Conservation (phyloP, 2,329 filamentous ascomycete genomes). For the Neonectria faginata region DNA sequence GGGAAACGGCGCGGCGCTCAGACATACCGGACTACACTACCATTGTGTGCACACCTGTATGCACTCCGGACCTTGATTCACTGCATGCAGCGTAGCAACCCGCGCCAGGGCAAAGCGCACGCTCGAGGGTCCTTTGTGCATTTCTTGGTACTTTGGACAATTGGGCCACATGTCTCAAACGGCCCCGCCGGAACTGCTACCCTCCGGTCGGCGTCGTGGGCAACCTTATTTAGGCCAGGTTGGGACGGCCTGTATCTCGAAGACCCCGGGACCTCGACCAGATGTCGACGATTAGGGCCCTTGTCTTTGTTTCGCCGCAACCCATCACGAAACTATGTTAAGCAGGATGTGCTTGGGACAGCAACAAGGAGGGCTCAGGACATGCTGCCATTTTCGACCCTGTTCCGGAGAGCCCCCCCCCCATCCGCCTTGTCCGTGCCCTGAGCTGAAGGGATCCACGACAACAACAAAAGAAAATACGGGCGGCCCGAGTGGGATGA, state of each 20-base stretch:
- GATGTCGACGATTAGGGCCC: no score
- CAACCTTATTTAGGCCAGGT: neutral
- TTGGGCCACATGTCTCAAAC: neutral
- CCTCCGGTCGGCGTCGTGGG: neutral
- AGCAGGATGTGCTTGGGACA: neutral
- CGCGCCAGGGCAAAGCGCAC: neutral
- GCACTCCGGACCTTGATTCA: neutral
- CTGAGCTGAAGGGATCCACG: neutral
- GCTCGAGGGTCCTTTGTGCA: neutral
- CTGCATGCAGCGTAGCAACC: neutral
- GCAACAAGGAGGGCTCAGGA: neutral
- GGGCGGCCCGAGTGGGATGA: constrained; percentile 11
- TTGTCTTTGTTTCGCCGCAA: neutral
- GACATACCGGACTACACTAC: neutral
- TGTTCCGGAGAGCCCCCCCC: neutral
- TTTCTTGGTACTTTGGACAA: neutral
- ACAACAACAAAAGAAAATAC: neutral
- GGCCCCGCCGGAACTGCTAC: neutral
- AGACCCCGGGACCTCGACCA: neutral
- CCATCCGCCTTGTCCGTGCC: constrained; percentile 3
- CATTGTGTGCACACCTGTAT: no score
- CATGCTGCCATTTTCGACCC: constrained; percentile 6
- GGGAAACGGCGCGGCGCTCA: constrained; percentile 5
- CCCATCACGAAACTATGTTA: no score
- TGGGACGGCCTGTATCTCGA: neutral